These are phyloP conservation scores for Acanthamoeba comandoni DNA, from an alignment of 208 protist genomes.

Conservation along the genomic window DNA sequence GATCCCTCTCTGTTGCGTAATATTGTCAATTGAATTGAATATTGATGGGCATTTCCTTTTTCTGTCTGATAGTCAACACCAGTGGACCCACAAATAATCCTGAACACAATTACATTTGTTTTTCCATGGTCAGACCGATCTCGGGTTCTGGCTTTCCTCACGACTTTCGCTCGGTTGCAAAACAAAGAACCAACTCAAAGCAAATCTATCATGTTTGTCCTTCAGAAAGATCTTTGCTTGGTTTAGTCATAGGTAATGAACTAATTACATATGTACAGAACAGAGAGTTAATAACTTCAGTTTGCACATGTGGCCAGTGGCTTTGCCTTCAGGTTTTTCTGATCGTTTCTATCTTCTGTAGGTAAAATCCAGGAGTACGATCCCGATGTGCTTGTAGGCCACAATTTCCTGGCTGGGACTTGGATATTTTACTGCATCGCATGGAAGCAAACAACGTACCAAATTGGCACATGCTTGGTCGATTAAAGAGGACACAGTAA, in stretches of 20 bases:
- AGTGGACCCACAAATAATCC: background rate
- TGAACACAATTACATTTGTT: slow-evolving; percentile 33
- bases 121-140: slow-evolving; percentile 22
- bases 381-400: slow-evolving; percentile 95
- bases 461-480: slow-evolving; percentile 92
- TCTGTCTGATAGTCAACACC: slow-evolving; percentile 19
- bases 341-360: slow-evolving; percentile 63
- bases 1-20: background rate
- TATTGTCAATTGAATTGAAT: background rate
- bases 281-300: too few relatives aligned
- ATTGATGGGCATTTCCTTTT: background rate
- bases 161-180: background rate
- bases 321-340: background rate
- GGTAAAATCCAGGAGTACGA: slow-evolving; percentile 91
- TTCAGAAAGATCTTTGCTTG: slow-evolving; percentile 39
- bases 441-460: slow-evolving; percentile 92
- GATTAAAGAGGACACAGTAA: slow-evolving; percentile 71
- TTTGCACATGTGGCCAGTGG: too few relatives aligned
- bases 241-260: slow-evolving; percentile 42
- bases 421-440: slow-evolving; percentile 96
- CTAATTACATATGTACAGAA: too few relatives aligned
- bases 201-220: too few relatives aligned
- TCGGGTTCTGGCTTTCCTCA: slow-evolving; percentile 13
- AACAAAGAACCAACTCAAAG: too few relatives aligned
- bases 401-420: slow-evolving; percentile 97